phyloP scores from a whole-genome alignment of 1,284 basidiomycete genomes.

The Rhizopogon parksii region DNA sequence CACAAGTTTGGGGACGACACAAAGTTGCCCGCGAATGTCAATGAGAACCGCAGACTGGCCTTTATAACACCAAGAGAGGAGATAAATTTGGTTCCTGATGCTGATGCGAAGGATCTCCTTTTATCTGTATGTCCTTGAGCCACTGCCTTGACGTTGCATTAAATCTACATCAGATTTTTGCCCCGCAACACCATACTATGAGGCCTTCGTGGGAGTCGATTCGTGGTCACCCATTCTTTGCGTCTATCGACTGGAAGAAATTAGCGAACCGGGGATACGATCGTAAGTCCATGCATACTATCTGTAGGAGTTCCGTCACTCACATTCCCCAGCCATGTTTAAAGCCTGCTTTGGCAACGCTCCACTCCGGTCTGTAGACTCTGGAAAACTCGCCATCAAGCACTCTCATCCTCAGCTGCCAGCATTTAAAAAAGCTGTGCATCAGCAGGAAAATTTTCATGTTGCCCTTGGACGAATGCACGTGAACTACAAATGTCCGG shows the following conservation, averaged over 20 bases:
- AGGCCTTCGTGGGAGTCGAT: conserved; percentile 10
- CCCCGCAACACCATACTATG: conserved; percentile 1
- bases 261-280: conserved; percentile 8
- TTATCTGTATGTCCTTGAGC: not conserved
- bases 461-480: not conserved
- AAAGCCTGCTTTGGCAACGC: not conserved
- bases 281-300: conserved; percentile 2
- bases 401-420: not conserved
- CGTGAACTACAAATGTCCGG: not conserved
- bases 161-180: conserved; percentile 2
- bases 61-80: conserved; percentile 1
- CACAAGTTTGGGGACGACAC: not conserved
- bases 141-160: not conserved
- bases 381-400: not conserved
- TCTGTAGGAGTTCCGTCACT: not conserved
- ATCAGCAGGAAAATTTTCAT: not conserved
- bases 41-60: not conserved
- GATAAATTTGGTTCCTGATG: conserved; percentile 4
- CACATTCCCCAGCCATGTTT: not conserved
- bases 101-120: conserved; percentile 8
- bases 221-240: conserved; percentile 8
- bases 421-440: not conserved
- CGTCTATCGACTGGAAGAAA: conserved; percentile 5
- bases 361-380: not conserved
- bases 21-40: not conserved